phyloP scores from a whole-genome alignment of 73 alveolate genomes.

The Paramecium pentaurelia region DNA sequence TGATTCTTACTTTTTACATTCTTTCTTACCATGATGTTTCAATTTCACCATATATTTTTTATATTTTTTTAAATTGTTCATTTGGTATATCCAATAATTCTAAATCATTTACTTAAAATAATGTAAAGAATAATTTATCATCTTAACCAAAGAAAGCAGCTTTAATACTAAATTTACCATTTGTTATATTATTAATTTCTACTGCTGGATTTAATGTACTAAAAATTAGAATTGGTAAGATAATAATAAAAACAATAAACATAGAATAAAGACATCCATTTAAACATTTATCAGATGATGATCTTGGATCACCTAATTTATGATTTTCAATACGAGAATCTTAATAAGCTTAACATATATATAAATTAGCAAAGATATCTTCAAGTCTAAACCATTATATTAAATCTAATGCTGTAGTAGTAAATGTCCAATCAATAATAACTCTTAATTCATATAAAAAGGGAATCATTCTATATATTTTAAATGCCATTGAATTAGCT shows the following conservation, averaged over 20 bases:
- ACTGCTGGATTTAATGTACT: slow-evolving; percentile 89
- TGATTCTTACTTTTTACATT: slow-evolving; percentile 26
- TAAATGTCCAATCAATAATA: slow-evolving; percentile 95
- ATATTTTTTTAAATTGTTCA: slow-evolving; percentile 6
- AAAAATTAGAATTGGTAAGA: slow-evolving; percentile 89
- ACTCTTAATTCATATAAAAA: slow-evolving; percentile 91
- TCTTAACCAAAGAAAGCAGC: slow-evolving; percentile 22
- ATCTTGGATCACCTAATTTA: slow-evolving; percentile 54
- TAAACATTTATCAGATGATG: slow-evolving; percentile 66
- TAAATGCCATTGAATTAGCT: slow-evolving; percentile 68
- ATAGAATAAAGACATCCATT: slow-evolving; percentile 75
- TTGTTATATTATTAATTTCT: slow-evolving; percentile 81
- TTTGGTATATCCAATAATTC: slow-evolving; percentile 47
- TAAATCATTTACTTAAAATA: slow-evolving; percentile 44
- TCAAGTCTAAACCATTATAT: slow-evolving; percentile 94
- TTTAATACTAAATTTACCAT: slow-evolving; percentile 43
- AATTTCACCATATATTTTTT: slow-evolving; percentile 28
- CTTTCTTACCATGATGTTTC: slow-evolving; percentile 57
- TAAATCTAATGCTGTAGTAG: slow-evolving; percentile 88
- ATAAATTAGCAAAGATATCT: slow-evolving; percentile 84
- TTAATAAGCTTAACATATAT: slow-evolving; percentile 32
- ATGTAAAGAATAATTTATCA: slow-evolving; percentile 36
- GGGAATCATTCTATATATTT: slow-evolving; percentile 85
- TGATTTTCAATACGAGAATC: slow-evolving; percentile 43
- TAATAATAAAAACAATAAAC: slow-evolving; percentile 69